phyloP scores from a whole-genome alignment of 164 flowering plant species.

The Stephania yunnanensis region DNA sequence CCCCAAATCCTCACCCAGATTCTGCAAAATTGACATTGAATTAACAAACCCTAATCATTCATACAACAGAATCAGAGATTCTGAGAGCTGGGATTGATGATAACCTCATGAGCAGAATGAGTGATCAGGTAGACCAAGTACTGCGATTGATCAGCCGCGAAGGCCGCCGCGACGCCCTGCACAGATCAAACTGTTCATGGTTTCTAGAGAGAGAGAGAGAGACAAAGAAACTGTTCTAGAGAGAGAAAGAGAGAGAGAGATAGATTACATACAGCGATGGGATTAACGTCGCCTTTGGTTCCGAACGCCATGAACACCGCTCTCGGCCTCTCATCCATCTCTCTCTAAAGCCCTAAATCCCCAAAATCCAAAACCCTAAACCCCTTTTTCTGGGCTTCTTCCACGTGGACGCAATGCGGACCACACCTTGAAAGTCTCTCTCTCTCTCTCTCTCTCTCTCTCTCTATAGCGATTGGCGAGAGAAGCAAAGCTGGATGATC shows the following conservation, averaged over 20 bases:
- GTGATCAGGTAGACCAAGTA: conserved; percentile 60
- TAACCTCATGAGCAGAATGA: conserved; percentile 86
- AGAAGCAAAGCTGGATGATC: background rate
- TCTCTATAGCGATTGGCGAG: too few species aligned
- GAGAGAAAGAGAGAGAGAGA: conserved; percentile 11
- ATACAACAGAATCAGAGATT: background rate
- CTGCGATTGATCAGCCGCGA: conserved; percentile 59
- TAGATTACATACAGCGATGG: conserved; percentile 66
- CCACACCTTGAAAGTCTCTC: too few species aligned
- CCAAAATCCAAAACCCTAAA: too few species aligned
- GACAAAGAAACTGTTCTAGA: conserved; percentile 6
- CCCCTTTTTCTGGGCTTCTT: too few species aligned
- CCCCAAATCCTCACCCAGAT: conserved; percentile 41
- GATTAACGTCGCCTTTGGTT: conserved; percentile 86
- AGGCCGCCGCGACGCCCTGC: conserved; percentile 81
- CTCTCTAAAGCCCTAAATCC: too few species aligned
- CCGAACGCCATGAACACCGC: conserved; percentile 95
- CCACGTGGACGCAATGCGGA: too few species aligned
- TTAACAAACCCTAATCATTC: too few species aligned
- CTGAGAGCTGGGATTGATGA: background rate
- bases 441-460: too few species aligned
- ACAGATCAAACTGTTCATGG: conserved; percentile 3
- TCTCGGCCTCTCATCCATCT: conserved; percentile 14
- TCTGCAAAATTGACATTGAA: conserved; percentile 32
- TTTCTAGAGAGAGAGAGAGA: background rate